These are phyloP conservation scores for Debaryomyces sp. DNA, from an alignment of 1,139 yeast genomes.

Conservation along the genomic window DNA sequence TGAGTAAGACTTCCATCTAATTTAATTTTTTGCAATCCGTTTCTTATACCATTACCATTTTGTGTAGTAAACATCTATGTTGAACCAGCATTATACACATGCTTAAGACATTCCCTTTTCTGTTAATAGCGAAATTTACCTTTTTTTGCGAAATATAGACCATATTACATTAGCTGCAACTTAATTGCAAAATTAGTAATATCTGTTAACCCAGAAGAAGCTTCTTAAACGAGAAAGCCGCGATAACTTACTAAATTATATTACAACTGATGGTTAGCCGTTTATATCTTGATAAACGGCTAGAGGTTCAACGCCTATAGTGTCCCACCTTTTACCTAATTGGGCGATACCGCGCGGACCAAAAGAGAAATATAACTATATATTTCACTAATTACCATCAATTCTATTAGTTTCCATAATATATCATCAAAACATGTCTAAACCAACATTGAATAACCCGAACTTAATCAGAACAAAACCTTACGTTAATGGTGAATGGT, in stretches of 20 bases:
- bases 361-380: not conserved
- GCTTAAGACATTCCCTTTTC: not conserved
- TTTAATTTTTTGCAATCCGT: too few species aligned
- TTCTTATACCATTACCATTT: too few species aligned
- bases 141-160: not conserved
- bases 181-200: too few species aligned
- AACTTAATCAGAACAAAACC: constrained; percentile 60
- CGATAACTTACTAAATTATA: too few species aligned
- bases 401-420: not conserved
- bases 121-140: not conserved
- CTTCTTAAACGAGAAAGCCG: too few species aligned
- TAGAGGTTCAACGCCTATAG: not conserved
- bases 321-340: not conserved
- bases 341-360: constrained; percentile 1
- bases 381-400: not conserved
- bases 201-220: too few species aligned
- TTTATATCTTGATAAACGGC: not conserved
- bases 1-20: too few species aligned
- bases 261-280: not conserved
- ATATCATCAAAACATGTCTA: constrained; percentile 17
- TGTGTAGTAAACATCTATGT: too few species aligned
- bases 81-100: too few species aligned
- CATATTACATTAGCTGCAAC: too few species aligned
- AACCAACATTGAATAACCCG: constrained; percentile 48
- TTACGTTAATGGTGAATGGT: constrained; percentile 75